Evolutionary conservation across 345 rosid species (phyloP).

Genomic region (Eucalyptus cladocalyx): DNA sequence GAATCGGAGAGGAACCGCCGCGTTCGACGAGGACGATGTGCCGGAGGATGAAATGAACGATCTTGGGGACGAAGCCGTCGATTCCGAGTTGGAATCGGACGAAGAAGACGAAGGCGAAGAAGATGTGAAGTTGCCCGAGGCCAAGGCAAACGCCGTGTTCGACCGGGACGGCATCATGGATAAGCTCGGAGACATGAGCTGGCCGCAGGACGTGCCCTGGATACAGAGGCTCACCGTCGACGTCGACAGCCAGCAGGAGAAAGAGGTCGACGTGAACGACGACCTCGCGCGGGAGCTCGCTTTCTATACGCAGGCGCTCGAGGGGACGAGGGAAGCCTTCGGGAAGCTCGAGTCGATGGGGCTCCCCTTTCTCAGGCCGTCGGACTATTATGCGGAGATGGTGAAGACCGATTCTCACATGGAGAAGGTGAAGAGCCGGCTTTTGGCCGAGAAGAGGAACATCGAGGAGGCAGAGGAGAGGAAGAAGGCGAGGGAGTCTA

Average conservation of each 20-base stretch:
- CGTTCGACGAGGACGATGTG: constrained; percentile 12
- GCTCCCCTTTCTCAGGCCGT: constrained; percentile 63
- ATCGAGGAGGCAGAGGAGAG: constrained; percentile 88
- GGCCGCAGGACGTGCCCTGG: constrained; percentile 71
- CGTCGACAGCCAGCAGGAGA: constrained; percentile 48
- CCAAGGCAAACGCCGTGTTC: constrained; percentile 44
- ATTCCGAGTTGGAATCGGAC: constrained; percentile 44
- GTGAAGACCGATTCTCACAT: constrained; percentile 69
- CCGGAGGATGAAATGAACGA: constrained; percentile 31
- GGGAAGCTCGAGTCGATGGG: constrained; percentile 47
- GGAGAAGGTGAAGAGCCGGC: constrained; percentile 78
- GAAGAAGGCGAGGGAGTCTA: constrained; percentile 75
- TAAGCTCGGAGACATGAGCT: constrained; percentile 71
- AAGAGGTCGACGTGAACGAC: constrained; percentile 81
- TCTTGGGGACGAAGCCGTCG: constrained; percentile 16
- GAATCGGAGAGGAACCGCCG: neutral
- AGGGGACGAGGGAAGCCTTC: constrained; percentile 60
- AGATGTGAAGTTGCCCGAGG: constrained; percentile 44
- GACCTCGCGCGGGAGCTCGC: constrained; percentile 66
- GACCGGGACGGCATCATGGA: constrained; percentile 58
- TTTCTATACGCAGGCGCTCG: constrained; percentile 72
- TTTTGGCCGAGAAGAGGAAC: constrained; percentile 52
- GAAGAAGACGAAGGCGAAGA: constrained; percentile 26
- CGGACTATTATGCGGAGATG: constrained; percentile 89
- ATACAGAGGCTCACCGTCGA: constrained; percentile 52